These are phyloP conservation scores for Neobulgaria alba DNA, from an alignment of 2,329 filamentous ascomycete species.

Conservation along the genomic window DNA sequence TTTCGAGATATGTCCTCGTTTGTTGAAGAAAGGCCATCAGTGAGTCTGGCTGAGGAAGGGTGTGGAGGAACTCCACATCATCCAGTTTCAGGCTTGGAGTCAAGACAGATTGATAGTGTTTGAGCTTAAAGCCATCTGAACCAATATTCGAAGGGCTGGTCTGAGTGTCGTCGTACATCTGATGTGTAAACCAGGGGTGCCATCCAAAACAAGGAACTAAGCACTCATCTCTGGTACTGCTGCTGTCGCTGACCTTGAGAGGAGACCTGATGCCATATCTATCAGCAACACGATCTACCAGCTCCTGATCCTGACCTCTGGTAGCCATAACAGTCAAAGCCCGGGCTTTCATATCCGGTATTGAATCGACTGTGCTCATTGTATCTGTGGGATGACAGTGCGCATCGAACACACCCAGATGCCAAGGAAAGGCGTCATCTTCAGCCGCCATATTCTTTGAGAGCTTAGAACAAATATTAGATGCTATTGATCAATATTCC, in stretches of 20 bases:
- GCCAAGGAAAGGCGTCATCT: constrained; percentile 53
- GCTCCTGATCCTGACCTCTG: constrained; percentile 62
- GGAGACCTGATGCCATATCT: constrained; percentile 38
- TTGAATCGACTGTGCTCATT: constrained; percentile 49
- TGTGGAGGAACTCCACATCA: constrained; percentile 34
- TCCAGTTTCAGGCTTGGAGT: constrained; percentile 39
- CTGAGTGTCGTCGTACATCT: constrained; percentile 56
- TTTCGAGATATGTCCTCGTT: constrained; percentile 45
- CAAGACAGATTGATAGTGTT: constrained; percentile 62
- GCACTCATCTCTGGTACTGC: constrained; percentile 28
- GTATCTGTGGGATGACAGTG: constrained; percentile 82
- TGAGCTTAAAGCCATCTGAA: constrained; percentile 33
- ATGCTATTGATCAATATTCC: no score
- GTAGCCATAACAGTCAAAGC: constrained; percentile 71
- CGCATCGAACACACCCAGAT: constrained; percentile 63
- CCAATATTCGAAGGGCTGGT: constrained; percentile 7
- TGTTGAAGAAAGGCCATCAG: constrained; percentile 50
- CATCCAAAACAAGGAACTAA: constrained; percentile 71
- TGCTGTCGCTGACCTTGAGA: constrained; percentile 23
- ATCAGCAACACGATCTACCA: constrained; percentile 55
- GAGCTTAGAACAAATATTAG: no score
- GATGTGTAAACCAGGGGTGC: constrained; percentile 82
- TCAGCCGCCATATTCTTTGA: no score
- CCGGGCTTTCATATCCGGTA: constrained; percentile 57
- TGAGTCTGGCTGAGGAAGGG: constrained; percentile 51